A percentile compares a stretch with the other conserved stretches of the same genome.
phyloP scores from a whole-genome alignment of 768 basidiomycete species.

The Mrakia blollopis region DNA sequence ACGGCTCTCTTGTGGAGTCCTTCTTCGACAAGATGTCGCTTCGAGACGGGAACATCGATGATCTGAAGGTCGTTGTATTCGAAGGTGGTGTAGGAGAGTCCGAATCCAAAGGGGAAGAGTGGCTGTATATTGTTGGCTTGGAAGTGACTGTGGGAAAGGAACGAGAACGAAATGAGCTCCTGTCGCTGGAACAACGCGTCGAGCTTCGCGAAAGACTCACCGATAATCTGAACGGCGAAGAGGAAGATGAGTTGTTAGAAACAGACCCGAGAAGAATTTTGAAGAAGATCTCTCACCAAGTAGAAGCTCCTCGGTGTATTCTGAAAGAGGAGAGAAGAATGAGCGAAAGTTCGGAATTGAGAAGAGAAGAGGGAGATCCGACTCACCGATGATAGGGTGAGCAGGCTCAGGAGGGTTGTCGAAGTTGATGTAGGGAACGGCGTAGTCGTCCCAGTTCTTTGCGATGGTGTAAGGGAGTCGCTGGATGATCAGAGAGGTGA shows the following conservation, averaged over 20 bases:
- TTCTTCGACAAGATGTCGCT: slow-evolving; percentile 5
- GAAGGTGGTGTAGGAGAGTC: slow-evolving; percentile 79
- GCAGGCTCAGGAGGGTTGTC: slow-evolving; percentile 42
- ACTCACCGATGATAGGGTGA: slow-evolving; percentile 47
- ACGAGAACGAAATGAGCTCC: slow-evolving; percentile 52
- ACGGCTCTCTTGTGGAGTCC: neutral
- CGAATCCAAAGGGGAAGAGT: slow-evolving; percentile 67
- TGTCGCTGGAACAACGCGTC: slow-evolving; percentile 46
- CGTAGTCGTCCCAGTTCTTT: slow-evolving; percentile 57
- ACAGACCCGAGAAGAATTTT: neutral
- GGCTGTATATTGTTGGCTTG: slow-evolving; percentile 51
- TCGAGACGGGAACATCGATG: neutral
- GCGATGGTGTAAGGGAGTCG: slow-evolving; percentile 72
- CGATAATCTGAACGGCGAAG: neutral
- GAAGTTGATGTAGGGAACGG: slow-evolving; percentile 42
- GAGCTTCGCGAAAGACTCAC: slow-evolving; percentile 37
- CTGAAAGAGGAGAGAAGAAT: neutral
- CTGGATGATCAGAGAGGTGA: slow-evolving; percentile 39
- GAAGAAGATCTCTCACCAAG: slow-evolving; percentile 49
- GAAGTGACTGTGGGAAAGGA: slow-evolving; percentile 48
- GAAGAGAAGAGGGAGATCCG: neutral
- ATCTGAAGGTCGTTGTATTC: slow-evolving; percentile 57
- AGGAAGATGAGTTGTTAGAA: neutral
- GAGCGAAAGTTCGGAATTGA: neutral
- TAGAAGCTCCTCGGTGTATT: slow-evolving; percentile 47